Evolutionary conservation across 2,329 filamentous ascomycete species (phyloP), one percentile per base, ranked within the genome.

Genomic region (Akanthomyces muscarius): DNA sequence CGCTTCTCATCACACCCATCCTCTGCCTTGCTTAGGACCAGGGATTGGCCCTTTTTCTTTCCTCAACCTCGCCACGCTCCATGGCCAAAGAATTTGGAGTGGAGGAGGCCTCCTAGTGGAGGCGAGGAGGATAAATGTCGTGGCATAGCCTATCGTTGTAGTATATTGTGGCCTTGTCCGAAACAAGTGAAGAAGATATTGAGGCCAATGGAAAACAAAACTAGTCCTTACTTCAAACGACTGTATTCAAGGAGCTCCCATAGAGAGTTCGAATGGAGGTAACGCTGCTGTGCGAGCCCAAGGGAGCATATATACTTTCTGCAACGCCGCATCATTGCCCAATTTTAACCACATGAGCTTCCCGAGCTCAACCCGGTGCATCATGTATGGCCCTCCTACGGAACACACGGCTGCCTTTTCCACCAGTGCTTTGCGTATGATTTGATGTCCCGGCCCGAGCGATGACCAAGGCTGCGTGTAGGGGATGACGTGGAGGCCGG

Each of bases 401-500:
- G 50, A 38, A 28, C 18, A n/a, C 8, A 21, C 58, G 58, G 50
- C 41, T 47, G 41, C 21, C 11, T 42, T 61, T 28, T 8, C 58
- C 41, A 54, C 58, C 58, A 60, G 38, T 60, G 18, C 16, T 52
- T 33, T 38, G 14, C 21, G 2, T 21, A 28, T 58, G 33, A 14
- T 23, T 50, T 50, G 30, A 21, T 58, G 21, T 11, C 38, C 16
- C 55, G 44, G 30, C 7, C 55, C 41, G 55, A 13, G 16, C 21
- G 0, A 21, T 11, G 28, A 25, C n/a, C 21, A 28, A 41, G 44
- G 55, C 44, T 48, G 28, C 30, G 44, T 33, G 30, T 7, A 33
- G 13, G 28, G 13, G 38, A 61, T 61, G 58, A 47, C 58, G 58
- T 54, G 58, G 38, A 61, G 13, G 21, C 23, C 28, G n/a, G 41